phyloP scores from a whole-genome alignment of 257 asterid species.

The Cruciata laevipes region DNA sequence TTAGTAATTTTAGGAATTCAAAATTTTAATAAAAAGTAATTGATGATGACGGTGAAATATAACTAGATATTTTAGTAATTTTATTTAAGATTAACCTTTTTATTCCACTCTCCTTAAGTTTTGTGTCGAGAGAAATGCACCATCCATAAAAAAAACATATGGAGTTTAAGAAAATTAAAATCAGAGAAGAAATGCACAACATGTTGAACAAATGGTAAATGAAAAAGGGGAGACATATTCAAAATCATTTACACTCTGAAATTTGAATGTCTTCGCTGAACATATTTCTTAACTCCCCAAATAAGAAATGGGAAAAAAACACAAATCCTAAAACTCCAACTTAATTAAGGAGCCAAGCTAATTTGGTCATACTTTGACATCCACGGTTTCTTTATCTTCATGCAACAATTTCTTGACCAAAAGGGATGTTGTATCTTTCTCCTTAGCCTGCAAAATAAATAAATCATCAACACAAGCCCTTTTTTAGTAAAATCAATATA shows the following conservation, averaged over 20 bases:
- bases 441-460: constrained; percentile 43
- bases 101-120: no score
- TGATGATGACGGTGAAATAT: no score
- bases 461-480: background rate
- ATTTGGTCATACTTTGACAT: constrained; percentile 21
- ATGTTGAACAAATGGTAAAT: background rate
- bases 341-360: constrained; percentile 32
- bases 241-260: constrained; percentile 7
- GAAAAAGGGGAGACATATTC: background rate
- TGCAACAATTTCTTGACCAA: constrained; percentile 27
- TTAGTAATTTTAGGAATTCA: no score
- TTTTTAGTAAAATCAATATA: background rate
- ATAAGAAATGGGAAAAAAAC: background rate
- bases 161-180: no score
- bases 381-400: constrained; percentile 46
- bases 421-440: constrained; percentile 60
- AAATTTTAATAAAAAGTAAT: no score
- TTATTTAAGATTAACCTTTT: no score
- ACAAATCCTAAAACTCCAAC: constrained; percentile 21
- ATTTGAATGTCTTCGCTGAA: constrained; percentile 3
- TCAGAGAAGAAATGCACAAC: no score
- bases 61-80: no score
- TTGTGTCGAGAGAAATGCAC: no score
- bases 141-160: no score
- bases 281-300: background rate